Base-by-base conservation (phyloP, 73 alveolate species). In the Tetrahymena elliotti region DNA sequence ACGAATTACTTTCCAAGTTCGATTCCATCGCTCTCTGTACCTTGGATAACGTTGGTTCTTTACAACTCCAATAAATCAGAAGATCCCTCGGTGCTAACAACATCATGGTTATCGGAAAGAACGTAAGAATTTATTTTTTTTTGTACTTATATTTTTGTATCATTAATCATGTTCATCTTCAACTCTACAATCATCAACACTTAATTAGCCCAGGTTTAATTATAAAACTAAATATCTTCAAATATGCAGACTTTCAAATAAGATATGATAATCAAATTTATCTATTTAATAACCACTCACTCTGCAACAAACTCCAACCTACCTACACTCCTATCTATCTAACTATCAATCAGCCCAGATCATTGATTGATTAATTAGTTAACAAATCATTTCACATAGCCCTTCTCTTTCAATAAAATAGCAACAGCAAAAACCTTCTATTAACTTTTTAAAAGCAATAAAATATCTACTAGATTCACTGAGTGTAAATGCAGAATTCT, bases 11-110 rank as follows among this genome's bases (percentile, higher is more conserved):
- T 68, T 68, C 88, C 88, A 68, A 68, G 88, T 68, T 22, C 88
- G 88, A 68, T 36, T 68, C 88, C 88, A 68, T 68, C 88, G 88
- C 88, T 68, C 88, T 68, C 88, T 68, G 88, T 31, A 68, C 88
- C 88, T 68, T 68, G 88, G 88, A 68, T 22, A 68, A 68, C 22
- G 88, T 68, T 24, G 88, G 88, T 31, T 68, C 88, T 68, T 68
- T 68, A 68, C 88, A 68, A 68, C 88, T 68, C 88, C 88, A 68
- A 68, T 68, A 68, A 31, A 68, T 68, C 88, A 68, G 88, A 68
- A 68, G 88, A 68, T 68, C 88, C 33, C 88, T 68, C 36, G 88
- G 88, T 68, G 3, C n/a, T 36, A 68, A 68, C 36, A 68, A 68
- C 88, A 68, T 68, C 36, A 68, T 68, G 88, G 88, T 68, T 68